These are phyloP conservation scores for Apiotrichum montevideense DNA, from an alignment of 1,284 basidiomycete species.

Conservation along the genomic window DNA sequence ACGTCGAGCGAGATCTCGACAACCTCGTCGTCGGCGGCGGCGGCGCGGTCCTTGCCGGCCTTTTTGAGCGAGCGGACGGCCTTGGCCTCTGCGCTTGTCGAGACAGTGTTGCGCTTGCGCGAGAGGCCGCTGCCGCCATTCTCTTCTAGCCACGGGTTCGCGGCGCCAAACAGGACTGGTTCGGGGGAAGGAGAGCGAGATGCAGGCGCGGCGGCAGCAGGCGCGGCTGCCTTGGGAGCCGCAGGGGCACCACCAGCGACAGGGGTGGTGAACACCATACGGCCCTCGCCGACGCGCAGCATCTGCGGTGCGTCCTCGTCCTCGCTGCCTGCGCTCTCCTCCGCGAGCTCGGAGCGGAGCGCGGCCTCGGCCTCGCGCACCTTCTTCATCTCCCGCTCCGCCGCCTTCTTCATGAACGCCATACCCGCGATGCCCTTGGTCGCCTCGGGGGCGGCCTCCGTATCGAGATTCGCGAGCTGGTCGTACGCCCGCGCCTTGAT, in stretches of 20 bases:
- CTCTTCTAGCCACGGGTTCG: constrained; percentile 68
- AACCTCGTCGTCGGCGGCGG: constrained; percentile 61
- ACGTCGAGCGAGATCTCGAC: constrained; percentile 65
- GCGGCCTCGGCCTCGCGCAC: constrained; percentile 62
- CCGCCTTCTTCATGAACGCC: constrained; percentile 93
- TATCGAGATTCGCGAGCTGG: constrained; percentile 57
- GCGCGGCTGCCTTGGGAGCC: not conserved
- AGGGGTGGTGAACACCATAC: constrained; percentile 50
- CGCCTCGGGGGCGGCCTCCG: constrained; percentile 28
- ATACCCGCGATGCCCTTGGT: constrained; percentile 68
- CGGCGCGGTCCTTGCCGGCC: constrained; percentile 53
- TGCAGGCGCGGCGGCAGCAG: not conserved
- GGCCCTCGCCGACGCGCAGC: constrained; percentile 47
- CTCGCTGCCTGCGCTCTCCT: constrained; percentile 51
- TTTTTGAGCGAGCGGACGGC: constrained; percentile 68
- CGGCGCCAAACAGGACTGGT: constrained; percentile 11
- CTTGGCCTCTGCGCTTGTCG: constrained; percentile 57
- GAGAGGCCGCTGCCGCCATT: constrained; percentile 46
- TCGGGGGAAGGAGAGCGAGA: constrained; percentile 6
- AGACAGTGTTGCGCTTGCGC: constrained; percentile 66
- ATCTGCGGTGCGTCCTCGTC: constrained; percentile 36
- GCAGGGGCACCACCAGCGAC: constrained; percentile 5
- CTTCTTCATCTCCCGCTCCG: constrained; percentile 58
- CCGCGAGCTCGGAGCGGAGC: constrained; percentile 56
- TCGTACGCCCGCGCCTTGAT: constrained; percentile 66